Base-by-base conservation (phyloP, 352 stramenopile species). In the Phytophthora tentaculata region DNA sequence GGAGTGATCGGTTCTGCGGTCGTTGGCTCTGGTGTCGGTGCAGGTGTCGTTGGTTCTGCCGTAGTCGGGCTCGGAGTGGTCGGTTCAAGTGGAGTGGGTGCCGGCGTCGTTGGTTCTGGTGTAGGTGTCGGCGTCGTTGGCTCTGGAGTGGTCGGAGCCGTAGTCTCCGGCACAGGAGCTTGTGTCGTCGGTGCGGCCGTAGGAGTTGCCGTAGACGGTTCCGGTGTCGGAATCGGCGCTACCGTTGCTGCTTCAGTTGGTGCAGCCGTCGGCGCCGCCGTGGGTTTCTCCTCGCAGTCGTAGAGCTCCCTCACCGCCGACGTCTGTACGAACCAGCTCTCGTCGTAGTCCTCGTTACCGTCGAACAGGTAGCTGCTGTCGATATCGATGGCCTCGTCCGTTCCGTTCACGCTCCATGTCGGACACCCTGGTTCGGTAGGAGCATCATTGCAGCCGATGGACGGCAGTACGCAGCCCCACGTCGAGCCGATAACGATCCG, bases 401-500 rank as follows among this genome's bases (percentile, higher is more conserved):
- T 20, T 4, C 32, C 62, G 32, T 56, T 37, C 49, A 61, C 35
- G 0, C 47, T 37, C 68, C 68, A 75, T 26, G 62, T 62, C 19
- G 61, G 26, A 48, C 67, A 74, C 13, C 8, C 65, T 13, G 44
- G 43, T 12, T 16, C 20, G 19, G 35, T 44, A 22, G 26, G n/a
- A 10, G 14, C n/a, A 9, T 39, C 19, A 9, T 22, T 52, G 19
- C 74, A 82, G n/a, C 70, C 70, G 19, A 76, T 39, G 3, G 71
- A 73, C 22, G 74, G 71, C 23, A 81, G 62, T 9, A 77, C 67
- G 29, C 74, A 81, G 41, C 74, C 71, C 74, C 74, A 82, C 13
- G 71, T 68, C 20, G 37, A 53, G 0, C 45, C 64, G 12, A 23
- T n/a, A 22, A 82, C 53, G 28, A 76, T 50, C 19, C 41, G 44